phyloP scores from a whole-genome alignment of 495 filamentous ascomycete species.

The Daldinia grandis region DNA sequence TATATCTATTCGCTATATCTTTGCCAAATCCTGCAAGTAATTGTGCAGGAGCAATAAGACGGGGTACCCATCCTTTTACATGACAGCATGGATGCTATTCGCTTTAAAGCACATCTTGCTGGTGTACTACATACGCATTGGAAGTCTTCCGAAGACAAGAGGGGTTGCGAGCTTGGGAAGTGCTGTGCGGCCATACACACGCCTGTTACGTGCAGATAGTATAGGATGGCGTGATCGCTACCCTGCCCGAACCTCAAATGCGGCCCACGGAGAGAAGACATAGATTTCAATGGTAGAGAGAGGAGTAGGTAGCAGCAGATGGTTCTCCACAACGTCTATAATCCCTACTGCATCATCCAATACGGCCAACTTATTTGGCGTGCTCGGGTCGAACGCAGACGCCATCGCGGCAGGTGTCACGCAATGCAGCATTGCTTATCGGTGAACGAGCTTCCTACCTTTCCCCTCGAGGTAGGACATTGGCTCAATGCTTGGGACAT shows the following conservation, averaged over 20 bases:
- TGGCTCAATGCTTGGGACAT: not conserved
- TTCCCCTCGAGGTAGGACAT: slow-evolving; percentile 1
- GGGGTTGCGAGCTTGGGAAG: slow-evolving; percentile 6
- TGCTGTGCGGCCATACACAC: slow-evolving; percentile 6
- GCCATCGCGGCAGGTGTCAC: slow-evolving; percentile 34
- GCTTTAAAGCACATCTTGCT: slow-evolving; percentile 13
- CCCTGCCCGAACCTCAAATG: not conserved
- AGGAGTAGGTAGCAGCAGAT: slow-evolving; percentile 22
- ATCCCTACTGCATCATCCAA: slow-evolving; percentile 26
- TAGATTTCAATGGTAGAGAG: not conserved
- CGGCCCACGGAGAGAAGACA: not conserved
- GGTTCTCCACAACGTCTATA: slow-evolving; percentile 8
- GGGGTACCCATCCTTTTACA: slow-evolving; percentile 7
- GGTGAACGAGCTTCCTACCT: slow-evolving; percentile 3
- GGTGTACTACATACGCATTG: slow-evolving; percentile 17
- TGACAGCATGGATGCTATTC: slow-evolving; percentile 6
- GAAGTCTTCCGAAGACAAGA: slow-evolving; percentile 17
- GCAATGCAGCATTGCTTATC: slow-evolving; percentile 34
- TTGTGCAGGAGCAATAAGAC: slow-evolving; percentile 19
- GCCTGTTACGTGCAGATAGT: slow-evolving; percentile 31
- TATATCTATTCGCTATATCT: not conserved
- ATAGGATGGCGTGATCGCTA: slow-evolving; percentile 30
- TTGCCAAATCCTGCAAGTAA: slow-evolving; percentile 6
- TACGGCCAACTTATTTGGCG: slow-evolving; percentile 20
- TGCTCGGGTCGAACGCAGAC: slow-evolving; percentile 8